Evolutionary conservation across 2,329 filamentous ascomycete species (phyloP).

Genomic region (Aspergillus neoniger): DNA sequence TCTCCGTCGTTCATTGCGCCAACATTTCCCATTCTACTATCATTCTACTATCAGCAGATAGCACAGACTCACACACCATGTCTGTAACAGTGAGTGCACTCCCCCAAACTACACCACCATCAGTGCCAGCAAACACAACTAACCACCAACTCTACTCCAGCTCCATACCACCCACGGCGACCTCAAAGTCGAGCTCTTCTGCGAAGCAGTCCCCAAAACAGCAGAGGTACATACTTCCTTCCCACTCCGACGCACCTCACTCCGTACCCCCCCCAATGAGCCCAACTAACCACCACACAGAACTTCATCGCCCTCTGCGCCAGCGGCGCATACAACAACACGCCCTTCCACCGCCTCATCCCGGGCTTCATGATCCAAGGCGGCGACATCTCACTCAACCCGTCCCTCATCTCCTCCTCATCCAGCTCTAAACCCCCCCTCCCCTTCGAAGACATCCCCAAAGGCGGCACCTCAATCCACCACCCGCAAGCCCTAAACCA

Average conservation of each 20-base stretch:
- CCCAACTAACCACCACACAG: slow-evolving; percentile 30
- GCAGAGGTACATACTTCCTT: slow-evolving; percentile 63
- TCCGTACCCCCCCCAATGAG: neutral
- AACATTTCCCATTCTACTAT: neutral
- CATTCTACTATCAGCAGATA: neutral
- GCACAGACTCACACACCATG: slow-evolving; percentile 23
- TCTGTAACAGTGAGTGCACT: slow-evolving; percentile 34
- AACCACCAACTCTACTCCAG: slow-evolving; percentile 26
- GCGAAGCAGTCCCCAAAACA: slow-evolving; percentile 89
- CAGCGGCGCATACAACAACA: slow-evolving; percentile 60
- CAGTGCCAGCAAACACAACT: neutral
- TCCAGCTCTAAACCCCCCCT: slow-evolving; percentile 45
- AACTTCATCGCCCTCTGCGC: slow-evolving; percentile 69
- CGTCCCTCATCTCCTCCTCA: slow-evolving; percentile 40
- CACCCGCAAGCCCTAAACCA: slow-evolving; percentile 58
- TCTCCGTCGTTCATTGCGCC: slow-evolving; percentile 8
- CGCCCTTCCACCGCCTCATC: slow-evolving; percentile 65
- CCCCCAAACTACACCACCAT: neutral
- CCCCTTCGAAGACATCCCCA: slow-evolving; percentile 51
- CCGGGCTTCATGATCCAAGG: slow-evolving; percentile 66
- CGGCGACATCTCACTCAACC: slow-evolving; percentile 53
- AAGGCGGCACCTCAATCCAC: slow-evolving; percentile 59
- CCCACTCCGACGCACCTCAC: too few species aligned
- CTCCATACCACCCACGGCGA: slow-evolving; percentile 87
- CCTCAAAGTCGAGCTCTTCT: slow-evolving; percentile 95